Conservation (phyloP, 2,329 filamentous ascomycete species). For the Fusarium sp. region DNA sequence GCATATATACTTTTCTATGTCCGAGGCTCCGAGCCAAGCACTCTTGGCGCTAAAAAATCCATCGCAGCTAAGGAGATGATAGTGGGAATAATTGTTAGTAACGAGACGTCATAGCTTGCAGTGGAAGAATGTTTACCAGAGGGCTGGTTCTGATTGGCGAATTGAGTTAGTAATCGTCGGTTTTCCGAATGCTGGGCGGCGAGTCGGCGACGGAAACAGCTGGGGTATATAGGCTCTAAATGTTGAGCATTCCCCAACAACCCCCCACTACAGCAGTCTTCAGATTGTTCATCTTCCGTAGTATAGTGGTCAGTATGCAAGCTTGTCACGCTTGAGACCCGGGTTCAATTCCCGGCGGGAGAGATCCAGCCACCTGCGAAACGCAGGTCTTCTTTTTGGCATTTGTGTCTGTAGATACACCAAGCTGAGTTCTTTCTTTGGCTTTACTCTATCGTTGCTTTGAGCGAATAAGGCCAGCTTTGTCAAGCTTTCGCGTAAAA, state of each 20-base stretch:
- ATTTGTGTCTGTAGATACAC: background rate
- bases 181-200: background rate
- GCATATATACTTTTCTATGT: conserved; percentile 14
- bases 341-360: conserved; percentile 38
- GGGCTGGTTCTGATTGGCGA: background rate
- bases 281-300: conserved; percentile 27
- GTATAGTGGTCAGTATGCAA: conserved; percentile 38
- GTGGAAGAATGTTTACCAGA: conserved; percentile 22
- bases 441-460: no score
- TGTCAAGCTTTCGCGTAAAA: no score
- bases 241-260: background rate
- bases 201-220: fast-evolving
- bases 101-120: background rate
- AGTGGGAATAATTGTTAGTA: background rate
- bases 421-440: background rate
- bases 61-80: background rate
- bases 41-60: background rate
- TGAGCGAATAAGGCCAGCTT: background rate
- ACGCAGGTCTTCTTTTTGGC: background rate
- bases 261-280: conserved; percentile 13
- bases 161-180: background rate
- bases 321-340: conserved; percentile 38
- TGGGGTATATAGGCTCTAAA: background rate
- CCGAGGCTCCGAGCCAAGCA: conserved; percentile 20
- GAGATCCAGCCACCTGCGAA: conserved; percentile 26